Conservation (phyloP, 495 filamentous ascomycete species). For the Penicillium desertorum region DNA sequence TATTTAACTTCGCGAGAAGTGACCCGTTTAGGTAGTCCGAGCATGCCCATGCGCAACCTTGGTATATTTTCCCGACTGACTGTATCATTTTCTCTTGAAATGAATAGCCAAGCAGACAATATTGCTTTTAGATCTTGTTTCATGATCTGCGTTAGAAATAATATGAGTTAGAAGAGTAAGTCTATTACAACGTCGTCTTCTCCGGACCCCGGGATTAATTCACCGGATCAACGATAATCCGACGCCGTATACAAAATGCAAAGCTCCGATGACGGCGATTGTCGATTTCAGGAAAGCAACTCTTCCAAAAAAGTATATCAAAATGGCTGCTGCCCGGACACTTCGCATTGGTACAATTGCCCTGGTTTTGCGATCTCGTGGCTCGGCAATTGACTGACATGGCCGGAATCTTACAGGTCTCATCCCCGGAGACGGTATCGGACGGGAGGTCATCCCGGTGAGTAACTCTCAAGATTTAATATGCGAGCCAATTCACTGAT, state of each 20-base stretch:
- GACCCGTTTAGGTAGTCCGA: slow-evolving; percentile 16
- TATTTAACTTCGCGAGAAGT: slow-evolving; percentile 16
- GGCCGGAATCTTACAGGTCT: slow-evolving; percentile 61
- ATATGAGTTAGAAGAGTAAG: neutral
- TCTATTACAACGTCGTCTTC: neutral
- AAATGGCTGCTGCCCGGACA: slow-evolving; percentile 53
- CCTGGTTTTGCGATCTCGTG: slow-evolving; percentile 4
- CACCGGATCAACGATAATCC: slow-evolving; percentile 27
- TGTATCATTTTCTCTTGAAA: neutral
- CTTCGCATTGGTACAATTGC: slow-evolving; percentile 55
- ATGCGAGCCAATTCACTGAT: slow-evolving; percentile 16
- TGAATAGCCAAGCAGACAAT: neutral
- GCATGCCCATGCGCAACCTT: neutral
- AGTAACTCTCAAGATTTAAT: slow-evolving; percentile 20
- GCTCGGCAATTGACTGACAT: slow-evolving; percentile 25
- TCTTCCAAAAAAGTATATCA: slow-evolving; percentile 26
- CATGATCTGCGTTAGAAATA: neutral
- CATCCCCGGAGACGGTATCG: slow-evolving; percentile 97
- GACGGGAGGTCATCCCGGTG: slow-evolving; percentile 93
- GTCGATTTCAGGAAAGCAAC: slow-evolving; percentile 25
- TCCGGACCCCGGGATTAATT: slow-evolving; percentile 22
- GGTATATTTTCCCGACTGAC: neutral
- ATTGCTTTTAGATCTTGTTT: neutral
- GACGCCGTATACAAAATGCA: slow-evolving; percentile 26
- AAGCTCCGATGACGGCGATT: slow-evolving; percentile 39